phyloP scores from a whole-genome alignment of 768 basidiomycete genomes.

The Neoboletus subvelutipes region DNA sequence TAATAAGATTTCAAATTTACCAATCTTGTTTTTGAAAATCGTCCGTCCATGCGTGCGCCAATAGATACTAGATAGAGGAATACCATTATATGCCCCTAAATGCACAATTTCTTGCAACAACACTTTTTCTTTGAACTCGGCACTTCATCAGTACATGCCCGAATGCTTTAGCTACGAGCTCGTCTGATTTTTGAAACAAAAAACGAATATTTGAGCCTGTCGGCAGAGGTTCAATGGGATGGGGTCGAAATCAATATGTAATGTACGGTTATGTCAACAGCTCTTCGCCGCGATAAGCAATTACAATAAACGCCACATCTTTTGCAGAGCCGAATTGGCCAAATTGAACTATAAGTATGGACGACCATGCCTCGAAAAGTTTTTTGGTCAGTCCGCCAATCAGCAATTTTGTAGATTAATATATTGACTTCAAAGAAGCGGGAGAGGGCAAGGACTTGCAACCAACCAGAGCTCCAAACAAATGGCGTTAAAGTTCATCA shows the following conservation, averaged over 20 bases:
- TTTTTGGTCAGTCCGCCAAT: not conserved
- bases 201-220: not conserved
- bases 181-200: not conserved
- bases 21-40: not conserved
- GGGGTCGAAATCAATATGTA: not conserved
- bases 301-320: conserved; percentile 24
- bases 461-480: not conserved
- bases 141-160: not conserved
- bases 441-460: not conserved
- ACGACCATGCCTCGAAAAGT: conserved; percentile 3
- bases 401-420: no score
- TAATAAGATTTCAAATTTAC: conserved; percentile 4
- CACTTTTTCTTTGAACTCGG: not conserved
- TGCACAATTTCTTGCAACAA: not conserved
- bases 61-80: not conserved
- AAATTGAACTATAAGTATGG: conserved; percentile 10
- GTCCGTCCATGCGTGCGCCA: not conserved
- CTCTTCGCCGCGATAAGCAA: conserved; percentile 6
- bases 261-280: not conserved
- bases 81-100: not conserved
- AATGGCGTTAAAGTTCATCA: conserved; percentile 4
- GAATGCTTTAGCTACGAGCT: not conserved
- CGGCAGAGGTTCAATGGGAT: not conserved
- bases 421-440: conserved; percentile 6
- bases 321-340: conserved; percentile 14